phyloP scores from a whole-genome alignment of 2,329 filamentous ascomycete genomes.

The Pseudocercospora fuligena region DNA sequence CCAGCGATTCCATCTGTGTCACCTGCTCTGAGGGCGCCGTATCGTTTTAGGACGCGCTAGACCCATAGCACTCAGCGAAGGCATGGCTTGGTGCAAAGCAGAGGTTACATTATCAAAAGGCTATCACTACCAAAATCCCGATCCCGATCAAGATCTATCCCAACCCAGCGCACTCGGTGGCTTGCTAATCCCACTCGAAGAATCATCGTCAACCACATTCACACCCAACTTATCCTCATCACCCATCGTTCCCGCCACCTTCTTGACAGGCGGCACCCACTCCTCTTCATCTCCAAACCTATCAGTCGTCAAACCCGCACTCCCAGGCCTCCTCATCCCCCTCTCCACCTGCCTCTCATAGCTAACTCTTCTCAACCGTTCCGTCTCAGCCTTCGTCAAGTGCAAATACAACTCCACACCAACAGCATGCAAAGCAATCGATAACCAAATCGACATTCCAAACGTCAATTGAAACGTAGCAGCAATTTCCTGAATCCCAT shows the following conservation, averaged over 20 bases:
- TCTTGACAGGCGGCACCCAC: constrained; percentile 11
- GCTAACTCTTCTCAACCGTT: constrained; percentile 60
- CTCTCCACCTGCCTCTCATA: constrained; percentile 62
- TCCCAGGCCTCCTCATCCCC: constrained; percentile 57
- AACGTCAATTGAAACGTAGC: constrained; percentile 56
- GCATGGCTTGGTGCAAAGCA: no score
- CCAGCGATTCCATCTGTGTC: no score
- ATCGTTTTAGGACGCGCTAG: no score
- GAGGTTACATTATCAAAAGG: no score
- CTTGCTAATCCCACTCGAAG: constrained; percentile 14
- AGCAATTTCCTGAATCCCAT: constrained; percentile 39
- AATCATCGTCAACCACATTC: neutral
- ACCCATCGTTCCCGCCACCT: neutral
- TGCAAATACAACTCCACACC: constrained; percentile 51
- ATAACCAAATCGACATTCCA: constrained; percentile 60
- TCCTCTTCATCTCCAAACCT: constrained; percentile 34
- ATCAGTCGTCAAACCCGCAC: constrained; percentile 53
- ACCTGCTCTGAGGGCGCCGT: no score
- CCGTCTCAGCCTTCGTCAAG: constrained; percentile 59
- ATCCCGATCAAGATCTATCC: neutral
- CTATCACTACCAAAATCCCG: no score
- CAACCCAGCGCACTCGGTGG: constrained; percentile 14
- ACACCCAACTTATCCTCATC: neutral
- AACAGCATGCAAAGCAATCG: constrained; percentile 57
- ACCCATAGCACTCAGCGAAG: no score